Evolutionary conservation across 257 asterid species (phyloP).

Genomic region (Solanum chiquidenum): DNA sequence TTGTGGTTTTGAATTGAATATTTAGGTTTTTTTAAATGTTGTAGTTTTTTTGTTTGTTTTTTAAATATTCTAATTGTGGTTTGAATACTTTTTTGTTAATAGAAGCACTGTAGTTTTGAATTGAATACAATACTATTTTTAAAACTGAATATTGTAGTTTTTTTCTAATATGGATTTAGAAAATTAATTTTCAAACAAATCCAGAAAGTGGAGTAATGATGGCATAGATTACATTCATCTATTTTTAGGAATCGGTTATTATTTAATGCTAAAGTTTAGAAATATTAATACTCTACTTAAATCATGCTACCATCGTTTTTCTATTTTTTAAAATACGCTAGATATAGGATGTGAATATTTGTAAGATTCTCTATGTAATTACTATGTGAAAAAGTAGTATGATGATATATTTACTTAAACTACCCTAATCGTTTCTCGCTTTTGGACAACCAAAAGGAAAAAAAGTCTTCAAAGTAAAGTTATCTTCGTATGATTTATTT

Average conservation of each 20-base stretch:
- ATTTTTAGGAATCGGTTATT: background rate
- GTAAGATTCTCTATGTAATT: background rate
- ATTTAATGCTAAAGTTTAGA: background rate
- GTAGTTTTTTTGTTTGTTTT: too few relatives aligned
- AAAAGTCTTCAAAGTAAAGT: background rate
- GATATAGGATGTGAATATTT: background rate
- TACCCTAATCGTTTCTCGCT: background rate
- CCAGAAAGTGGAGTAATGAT: background rate
- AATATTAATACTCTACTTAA: background rate
- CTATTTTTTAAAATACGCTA: background rate
- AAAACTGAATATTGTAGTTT: background rate
- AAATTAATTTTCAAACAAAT: background rate
- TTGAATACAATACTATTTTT: too few relatives aligned
- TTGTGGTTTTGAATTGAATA: background rate
- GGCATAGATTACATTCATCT: background rate
- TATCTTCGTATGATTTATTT: background rate
- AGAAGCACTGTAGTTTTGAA: too few relatives aligned
- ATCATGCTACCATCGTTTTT: background rate
- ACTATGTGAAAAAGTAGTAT: background rate
- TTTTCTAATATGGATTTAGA: background rate
- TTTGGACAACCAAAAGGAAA: background rate
- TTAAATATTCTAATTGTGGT: background rate
- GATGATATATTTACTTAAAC: background rate
- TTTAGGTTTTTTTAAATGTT: background rate
- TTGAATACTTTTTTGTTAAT: background rate